Evolutionary conservation across 495 filamentous ascomycete genomes (phyloP).

Genomic region (Copromyces sp.): DNA sequence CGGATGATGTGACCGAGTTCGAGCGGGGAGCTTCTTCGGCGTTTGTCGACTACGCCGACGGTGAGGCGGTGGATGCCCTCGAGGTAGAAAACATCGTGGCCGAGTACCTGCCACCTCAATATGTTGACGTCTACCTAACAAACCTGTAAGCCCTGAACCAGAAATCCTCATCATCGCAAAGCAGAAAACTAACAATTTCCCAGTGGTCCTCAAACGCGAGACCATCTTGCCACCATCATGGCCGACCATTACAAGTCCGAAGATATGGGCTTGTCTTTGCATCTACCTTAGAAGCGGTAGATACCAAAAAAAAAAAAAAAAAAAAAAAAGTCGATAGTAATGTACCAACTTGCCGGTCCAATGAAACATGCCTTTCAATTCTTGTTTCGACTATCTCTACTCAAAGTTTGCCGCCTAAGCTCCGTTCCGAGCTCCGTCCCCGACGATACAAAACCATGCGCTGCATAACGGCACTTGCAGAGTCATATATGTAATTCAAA

Average conservation of each 20-base stretch:
- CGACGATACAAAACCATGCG: background rate
- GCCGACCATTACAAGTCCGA: conserved; percentile 78
- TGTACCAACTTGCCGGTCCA: background rate
- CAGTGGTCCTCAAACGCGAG: conserved; percentile 70
- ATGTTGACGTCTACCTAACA: conserved; percentile 83
- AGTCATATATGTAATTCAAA: background rate
- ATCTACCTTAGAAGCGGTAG: conserved; percentile 2
- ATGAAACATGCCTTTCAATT: background rate
- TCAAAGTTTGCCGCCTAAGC: background rate
- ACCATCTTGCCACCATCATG: conserved; percentile 71
- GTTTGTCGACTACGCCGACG: conserved; percentile 64
- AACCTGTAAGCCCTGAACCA: conserved; percentile 59
- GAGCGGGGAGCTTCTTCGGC: conserved; percentile 72
- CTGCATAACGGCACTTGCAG: background rate
- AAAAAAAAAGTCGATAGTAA: background rate
- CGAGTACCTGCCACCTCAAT: conserved; percentile 72
- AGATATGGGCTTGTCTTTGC: conserved; percentile 56
- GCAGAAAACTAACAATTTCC: conserved; percentile 18
- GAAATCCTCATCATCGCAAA: background rate
- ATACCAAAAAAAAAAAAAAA: background rate
- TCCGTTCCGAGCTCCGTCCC: background rate
- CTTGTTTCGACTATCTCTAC: background rate
- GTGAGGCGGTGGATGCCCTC: conserved; percentile 61
- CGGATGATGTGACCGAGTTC: conserved; percentile 63
- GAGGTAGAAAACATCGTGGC: conserved; percentile 72